Conservation (phyloP, 768 basidiomycete genomes). For the Phylloporus rhodoxanthus region DNA sequence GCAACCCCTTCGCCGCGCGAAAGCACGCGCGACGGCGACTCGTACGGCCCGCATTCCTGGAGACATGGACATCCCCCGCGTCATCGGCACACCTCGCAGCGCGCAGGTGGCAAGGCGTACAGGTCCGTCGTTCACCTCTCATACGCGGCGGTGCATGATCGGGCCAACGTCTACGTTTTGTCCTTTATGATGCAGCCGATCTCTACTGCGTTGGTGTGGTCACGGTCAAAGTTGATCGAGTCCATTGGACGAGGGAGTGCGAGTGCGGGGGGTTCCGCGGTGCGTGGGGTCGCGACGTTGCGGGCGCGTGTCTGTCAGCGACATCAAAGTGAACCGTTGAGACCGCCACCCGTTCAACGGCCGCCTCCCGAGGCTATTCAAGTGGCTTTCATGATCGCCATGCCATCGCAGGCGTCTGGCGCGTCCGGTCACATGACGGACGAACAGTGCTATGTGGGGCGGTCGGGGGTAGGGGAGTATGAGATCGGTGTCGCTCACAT, state of each 20-base stretch:
- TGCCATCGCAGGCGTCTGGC: conserved; percentile 32
- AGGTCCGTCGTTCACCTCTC: conserved; percentile 17
- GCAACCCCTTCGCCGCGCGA: background rate
- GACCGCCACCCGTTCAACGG: conserved; percentile 8
- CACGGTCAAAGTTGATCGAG: conserved; percentile 3
- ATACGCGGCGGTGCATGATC: background rate
- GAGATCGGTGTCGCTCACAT: conserved; percentile 41
- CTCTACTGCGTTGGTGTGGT: conserved; percentile 18
- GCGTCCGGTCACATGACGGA: background rate
- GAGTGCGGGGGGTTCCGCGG: background rate
- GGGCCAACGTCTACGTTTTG: background rate
- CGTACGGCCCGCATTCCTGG: conserved; percentile 16
- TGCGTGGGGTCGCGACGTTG: conserved; percentile 1
- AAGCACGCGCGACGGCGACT: conserved; percentile 17
- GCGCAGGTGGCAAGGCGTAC: conserved; percentile 14
- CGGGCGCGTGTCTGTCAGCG: conserved; percentile 4
- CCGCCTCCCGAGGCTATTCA: conserved; percentile 27
- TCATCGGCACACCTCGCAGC: background rate
- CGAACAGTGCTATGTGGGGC: conserved; percentile 2
- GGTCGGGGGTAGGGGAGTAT: conserved; percentile 29
- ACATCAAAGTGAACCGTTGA: conserved; percentile 2
- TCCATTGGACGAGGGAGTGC: background rate
- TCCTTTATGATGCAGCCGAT: conserved; percentile 13
- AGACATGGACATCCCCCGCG: conserved; percentile 14
- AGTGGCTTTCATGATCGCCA: conserved; percentile 42